These are phyloP conservation scores for Suhomyces sp. DNA, from an alignment of 805 yeast genomes.

Conservation along the genomic window DNA sequence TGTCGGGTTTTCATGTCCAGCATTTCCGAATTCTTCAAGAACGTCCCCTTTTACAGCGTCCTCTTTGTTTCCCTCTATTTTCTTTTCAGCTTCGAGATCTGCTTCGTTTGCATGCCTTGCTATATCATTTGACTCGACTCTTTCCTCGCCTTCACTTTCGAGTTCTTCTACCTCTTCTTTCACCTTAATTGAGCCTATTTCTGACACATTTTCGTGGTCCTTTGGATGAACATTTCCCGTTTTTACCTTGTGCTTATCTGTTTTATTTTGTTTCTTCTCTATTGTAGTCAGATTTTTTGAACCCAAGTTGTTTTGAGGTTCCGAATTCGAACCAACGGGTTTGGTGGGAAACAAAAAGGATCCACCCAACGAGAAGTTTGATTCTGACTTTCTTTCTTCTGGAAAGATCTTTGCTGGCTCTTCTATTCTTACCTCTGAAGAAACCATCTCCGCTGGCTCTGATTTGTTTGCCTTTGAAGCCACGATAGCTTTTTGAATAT, in stretches of 20 bases:
- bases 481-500: slow-evolving; percentile 47
- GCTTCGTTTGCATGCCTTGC: not conserved
- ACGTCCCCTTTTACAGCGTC: not conserved
- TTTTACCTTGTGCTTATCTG: not conserved
- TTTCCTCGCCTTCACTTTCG: not conserved
- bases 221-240: not conserved
- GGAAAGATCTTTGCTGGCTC: not conserved
- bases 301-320: not conserved
- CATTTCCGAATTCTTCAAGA: not conserved
- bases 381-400: not conserved
- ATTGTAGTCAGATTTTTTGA: not conserved
- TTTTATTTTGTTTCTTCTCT: not conserved
- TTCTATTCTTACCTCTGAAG: not conserved
- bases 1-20: not conserved
- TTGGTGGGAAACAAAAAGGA: slow-evolving; percentile 1
- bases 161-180: not conserved
- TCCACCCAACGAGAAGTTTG: not conserved
- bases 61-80: not conserved
- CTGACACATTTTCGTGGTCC: not conserved
- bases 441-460: not conserved
- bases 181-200: not conserved
- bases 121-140: not conserved
- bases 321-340: not conserved
- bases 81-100: not conserved
- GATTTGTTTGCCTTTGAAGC: slow-evolving; percentile 44